Evolutionary conservation across 2,329 filamentous ascomycete genomes (phyloP), one percentile per base, ranked within the genome.

Genomic region (Cryphonectria radicalis): DNA sequence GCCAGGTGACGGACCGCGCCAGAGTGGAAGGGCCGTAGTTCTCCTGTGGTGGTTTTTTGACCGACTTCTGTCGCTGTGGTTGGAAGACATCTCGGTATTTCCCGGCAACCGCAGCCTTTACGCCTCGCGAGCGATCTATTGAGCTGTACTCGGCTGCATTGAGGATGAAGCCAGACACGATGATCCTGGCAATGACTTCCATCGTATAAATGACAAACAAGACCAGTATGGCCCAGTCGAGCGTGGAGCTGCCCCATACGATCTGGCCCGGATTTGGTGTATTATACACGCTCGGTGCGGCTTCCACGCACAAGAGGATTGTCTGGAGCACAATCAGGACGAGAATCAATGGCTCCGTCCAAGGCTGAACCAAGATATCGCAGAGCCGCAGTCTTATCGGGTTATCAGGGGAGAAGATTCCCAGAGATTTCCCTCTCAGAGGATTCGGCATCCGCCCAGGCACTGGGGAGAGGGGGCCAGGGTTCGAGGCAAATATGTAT

Each of bases 61-160:
- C 85, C 0, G 92, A 93, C 64, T 87, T 88, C 70, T 93, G 91
- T 57, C 92, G 88, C 76, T 97, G 90, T 1, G 94, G 92, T n/a
- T 92, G 90, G 78, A 98, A 97, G 35, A 97, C 86, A 32, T 89
- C 87, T 72, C 90, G 89, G 72, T 93, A 93, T 81, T 95, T 95
- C 73, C 93, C 91, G 59, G 89, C 84, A 28, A 98, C 84, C 14
- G 92, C 93, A 74, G 91, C 90, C 67, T 89, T 90, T 11, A 97
- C 82, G 14, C 94, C 93, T 43, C 91, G 86, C 74, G 91, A 89
- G 68, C 93, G 89, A 80, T 97, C 93, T 73, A 97, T 92, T 6
- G 94, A 97, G 80, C 93, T 97, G 80, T 98, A 98, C 78, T 98
- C 95, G 11, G 90, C 84, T 1, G 96, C 93, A 78, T 99, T 99